Evolutionary conservation across 495 filamentous ascomycete species (phyloP), one percentile per base, ranked within the genome.

Genomic region (Penicillium paxilli): DNA sequence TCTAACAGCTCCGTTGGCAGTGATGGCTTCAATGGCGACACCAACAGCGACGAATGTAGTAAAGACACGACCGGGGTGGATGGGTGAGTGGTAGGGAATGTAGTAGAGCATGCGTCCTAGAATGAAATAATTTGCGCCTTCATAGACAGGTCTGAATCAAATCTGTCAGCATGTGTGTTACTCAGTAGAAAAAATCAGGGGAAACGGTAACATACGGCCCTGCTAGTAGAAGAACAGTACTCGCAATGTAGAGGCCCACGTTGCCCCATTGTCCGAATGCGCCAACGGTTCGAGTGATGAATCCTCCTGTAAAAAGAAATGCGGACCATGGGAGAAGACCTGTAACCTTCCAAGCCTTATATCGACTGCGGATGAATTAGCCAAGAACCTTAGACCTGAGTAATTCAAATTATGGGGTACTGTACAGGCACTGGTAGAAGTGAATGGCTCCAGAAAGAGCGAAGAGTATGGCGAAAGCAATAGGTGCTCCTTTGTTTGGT

Each of bases 91-190:
- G 55, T 91, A 87, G 0, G 90, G 90, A 25, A 89, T 83, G 70
- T 90, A 91, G 71, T 87, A 90, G 4, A 94, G 77, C 44, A 88
- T 82, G 6, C 89, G 85, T 21, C 87, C 89, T 19, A 93, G 82
- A 48, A 86, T 81, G 58, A 89, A 79, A 68, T 91, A 94, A 65
- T 94, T 89, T 23, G 83, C 79, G 0, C 85, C 81, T 57, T 89
- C 86, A 55, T 88, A 88, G 41, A 92, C 70, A 5, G 89, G 89
- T 5, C 86, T 88, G 45, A 23, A 5, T 16, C 0, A 2, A 12
- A 14, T 28, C 35, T 2, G 23, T 38, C 11, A 49, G 44, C 23
- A 21, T n/a, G 26, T 5, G 26, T 28, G 26, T 42, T 2, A 30
- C 5, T 33, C 16, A n/a, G n/a, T 6, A 40, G 17, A 6, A 40